phyloP scores from a whole-genome alignment of 805 yeast species.

The Babjeviella inositovora region DNA sequence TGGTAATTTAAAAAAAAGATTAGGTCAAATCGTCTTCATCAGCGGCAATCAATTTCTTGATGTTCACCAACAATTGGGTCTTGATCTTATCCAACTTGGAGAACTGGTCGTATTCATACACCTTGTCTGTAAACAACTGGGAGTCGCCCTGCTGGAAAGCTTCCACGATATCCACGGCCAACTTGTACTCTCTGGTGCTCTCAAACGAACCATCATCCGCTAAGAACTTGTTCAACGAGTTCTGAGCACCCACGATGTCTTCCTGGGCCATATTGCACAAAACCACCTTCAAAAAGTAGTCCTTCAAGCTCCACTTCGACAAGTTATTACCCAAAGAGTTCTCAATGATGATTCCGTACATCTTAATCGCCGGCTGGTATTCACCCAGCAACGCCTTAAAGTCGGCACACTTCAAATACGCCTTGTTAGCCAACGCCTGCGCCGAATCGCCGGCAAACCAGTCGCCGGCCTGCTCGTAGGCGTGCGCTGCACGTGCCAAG shows the following conservation, averaged over 20 bases:
- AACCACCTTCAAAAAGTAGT: conserved; percentile 72
- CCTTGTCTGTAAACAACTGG: conserved; percentile 56
- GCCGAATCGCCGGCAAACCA: conserved; percentile 94
- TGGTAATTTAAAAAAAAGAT: no score
- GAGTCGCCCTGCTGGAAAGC: conserved; percentile 72
- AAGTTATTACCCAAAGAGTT: conserved; percentile 59
- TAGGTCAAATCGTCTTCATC: conserved; percentile 64
- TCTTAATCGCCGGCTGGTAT: conserved; percentile 58
- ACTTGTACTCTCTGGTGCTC: conserved; percentile 59
- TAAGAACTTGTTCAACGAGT: conserved; percentile 44
- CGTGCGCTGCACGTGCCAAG: conserved; percentile 46
- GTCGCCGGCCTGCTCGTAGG: conserved; percentile 90
- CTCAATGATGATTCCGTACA: conserved; percentile 66
- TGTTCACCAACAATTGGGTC: conserved; percentile 66
- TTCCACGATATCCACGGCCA: conserved; percentile 49
- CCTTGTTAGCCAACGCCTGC: conserved; percentile 77
- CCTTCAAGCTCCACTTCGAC: conserved; percentile 86
- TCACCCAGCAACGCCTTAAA: conserved; percentile 56
- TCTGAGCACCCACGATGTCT: conserved; percentile 76
- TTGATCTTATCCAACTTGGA: conserved; percentile 83
- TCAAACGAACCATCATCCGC: conserved; percentile 67
- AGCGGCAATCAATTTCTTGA: conserved; percentile 57
- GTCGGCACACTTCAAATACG: conserved; percentile 81
- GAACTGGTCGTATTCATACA: conserved; percentile 78
- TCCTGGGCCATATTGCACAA: conserved; percentile 73